Base-by-base conservation (phyloP, 2,329 filamentous ascomycete genomes). In the Ophiostoma perfectum region DNA sequence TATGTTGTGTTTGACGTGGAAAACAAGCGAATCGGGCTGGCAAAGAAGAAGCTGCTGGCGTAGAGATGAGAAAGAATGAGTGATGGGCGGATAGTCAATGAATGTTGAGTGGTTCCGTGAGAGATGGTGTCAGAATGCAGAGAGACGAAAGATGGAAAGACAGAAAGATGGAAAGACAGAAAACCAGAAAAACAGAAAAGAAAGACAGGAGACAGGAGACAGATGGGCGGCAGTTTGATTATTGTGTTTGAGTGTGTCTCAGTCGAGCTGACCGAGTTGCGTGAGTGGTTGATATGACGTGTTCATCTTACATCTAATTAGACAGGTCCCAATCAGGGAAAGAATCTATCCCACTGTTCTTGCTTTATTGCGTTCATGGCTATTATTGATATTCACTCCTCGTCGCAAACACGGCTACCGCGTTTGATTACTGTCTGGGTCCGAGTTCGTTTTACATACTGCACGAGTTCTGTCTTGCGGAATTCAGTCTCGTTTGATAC, bases 1-100 rank as follows among this genome's bases (percentile, higher is more conserved):
- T 93, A 90, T 75, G 87, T 89, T 42, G 86, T 92, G 64, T 92
- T 92, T 76, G 89, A 92, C 75, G 77, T 81, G 5, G 78, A 76
- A 27, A 78, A 79, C 5, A 78, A 79, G 69, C 77, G 78, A 64
- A 75, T 86, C 41, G 81, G 81, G 1, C 79, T 83, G 70, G 81
- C 81, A 64, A 78, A 78, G 70, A 83, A 83, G 76, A 68, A 73
- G 12, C 73, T 82, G 49, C 68, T 74, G 44, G 70, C 70, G 27
- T 73, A 67, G 27, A 27, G 27, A 27, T 27, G 27, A 44, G 38
- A 16, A 12, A 27, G 55, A 2, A 39, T 11, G 47, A 14, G 47
- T 18, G 52, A 3, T 58, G 52, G 52, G 27, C 27, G 27, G 27
- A 2, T 27, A 27, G 27, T 27, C 27, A 27, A 27, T 27, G 27